Evolutionary conservation across 2,329 filamentous ascomycete genomes (phyloP).

Genomic region (Venturia nashicola): DNA sequence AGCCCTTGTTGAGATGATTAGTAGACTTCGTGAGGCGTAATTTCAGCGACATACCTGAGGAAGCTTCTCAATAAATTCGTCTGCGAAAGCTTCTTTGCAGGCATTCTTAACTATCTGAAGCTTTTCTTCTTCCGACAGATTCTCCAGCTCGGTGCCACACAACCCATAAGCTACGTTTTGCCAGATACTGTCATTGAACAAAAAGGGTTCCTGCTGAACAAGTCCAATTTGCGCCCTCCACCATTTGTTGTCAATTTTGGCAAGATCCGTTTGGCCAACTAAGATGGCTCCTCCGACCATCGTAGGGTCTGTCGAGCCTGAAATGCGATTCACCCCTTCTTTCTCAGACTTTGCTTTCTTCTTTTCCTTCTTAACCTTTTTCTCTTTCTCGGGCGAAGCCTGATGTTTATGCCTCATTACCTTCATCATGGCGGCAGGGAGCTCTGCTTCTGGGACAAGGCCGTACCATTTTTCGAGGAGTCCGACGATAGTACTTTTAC

Average conservation of each 20-base stretch:
- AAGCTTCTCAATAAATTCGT: constrained; percentile 24
- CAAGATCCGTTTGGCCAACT: constrained; percentile 19
- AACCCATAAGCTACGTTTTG: constrained; percentile 27
- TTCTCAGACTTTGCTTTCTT: neutral
- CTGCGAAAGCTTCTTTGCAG: constrained; percentile 25
- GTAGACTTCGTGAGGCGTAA: neutral
- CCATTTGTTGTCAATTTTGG: constrained; percentile 27
- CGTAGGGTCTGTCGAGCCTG: neutral
- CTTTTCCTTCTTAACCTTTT: constrained; percentile 8
- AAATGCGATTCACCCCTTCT: neutral
- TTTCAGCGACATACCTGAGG: constrained; percentile 14
- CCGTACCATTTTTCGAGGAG: constrained; percentile 63
- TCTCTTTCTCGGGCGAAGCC: neutral
- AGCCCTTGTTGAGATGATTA: constrained; percentile 36
- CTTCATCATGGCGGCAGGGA: neutral
- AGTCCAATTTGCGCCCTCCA: constrained; percentile 34
- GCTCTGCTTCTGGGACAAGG: constrained; percentile 21
- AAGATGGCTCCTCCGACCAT: constrained; percentile 17
- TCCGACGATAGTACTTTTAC: constrained; percentile 63
- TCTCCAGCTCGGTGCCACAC: constrained; percentile 32
- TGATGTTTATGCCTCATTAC: neutral
- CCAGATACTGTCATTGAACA: constrained; percentile 28
- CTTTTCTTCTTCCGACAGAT: constrained; percentile 43
- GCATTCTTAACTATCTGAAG: constrained; percentile 36
- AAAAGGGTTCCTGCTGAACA: constrained; percentile 28